These are phyloP conservation scores for Penstemon newberryi DNA, from an alignment of 257 asterid species.

Conservation along the genomic window DNA sequence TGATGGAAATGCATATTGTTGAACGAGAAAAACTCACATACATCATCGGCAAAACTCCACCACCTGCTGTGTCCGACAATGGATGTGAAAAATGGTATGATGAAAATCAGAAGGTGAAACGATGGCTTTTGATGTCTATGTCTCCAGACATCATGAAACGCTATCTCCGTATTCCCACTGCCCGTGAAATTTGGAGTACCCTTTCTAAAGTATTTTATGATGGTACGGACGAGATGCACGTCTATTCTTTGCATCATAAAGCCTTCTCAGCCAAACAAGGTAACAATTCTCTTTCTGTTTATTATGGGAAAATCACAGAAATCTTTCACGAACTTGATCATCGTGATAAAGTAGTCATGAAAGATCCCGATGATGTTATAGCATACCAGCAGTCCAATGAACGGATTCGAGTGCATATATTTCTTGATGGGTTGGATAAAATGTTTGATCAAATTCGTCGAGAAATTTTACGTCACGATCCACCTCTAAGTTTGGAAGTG, in stretches of 20 bases:
- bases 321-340: too few species aligned
- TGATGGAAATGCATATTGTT: constrained; percentile 20
- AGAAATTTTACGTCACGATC: too few species aligned
- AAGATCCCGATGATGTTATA: too few species aligned
- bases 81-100: constrained; percentile 17
- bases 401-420: too few species aligned
- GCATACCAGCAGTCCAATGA: too few species aligned
- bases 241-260: not conserved
- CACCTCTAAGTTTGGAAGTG: too few species aligned
- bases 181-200: constrained; percentile 10
- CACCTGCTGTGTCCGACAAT: not conserved
- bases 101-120: not conserved
- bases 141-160: constrained; percentile 13
- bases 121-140: constrained; percentile 16
- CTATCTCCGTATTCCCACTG: not conserved
- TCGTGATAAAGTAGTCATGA: too few species aligned
- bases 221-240: not conserved
- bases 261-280: too few species aligned
- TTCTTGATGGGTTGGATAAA: too few species aligned
- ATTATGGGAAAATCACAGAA: not conserved
- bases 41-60: not conserved
- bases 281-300: not conserved
- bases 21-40: not conserved
- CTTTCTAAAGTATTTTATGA: constrained; percentile 10
- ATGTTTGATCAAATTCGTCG: too few species aligned